These are phyloP conservation scores for Fusarium keratoplasticum DNA, from an alignment of 2,329 filamentous ascomycete species.

Conservation along the genomic window DNA sequence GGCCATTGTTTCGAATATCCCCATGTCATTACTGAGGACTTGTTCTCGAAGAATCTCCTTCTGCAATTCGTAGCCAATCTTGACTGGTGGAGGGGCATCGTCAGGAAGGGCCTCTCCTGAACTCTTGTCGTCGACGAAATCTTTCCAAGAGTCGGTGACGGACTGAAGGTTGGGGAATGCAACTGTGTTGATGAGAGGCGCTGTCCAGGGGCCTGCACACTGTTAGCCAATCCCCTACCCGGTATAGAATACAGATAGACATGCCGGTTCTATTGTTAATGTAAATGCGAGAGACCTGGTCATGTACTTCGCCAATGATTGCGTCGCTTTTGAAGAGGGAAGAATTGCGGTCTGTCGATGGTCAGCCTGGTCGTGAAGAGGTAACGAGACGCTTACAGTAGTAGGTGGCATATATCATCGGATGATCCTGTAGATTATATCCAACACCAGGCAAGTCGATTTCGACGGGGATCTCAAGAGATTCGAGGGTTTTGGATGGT, in stretches of 20 bases:
- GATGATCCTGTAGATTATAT: constrained; percentile 27
- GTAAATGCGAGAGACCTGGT: constrained; percentile 12
- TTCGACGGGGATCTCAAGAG: constrained; percentile 1
- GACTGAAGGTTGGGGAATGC: constrained; percentile 11
- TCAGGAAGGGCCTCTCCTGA: background rate
- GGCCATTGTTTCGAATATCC: constrained; percentile 24
- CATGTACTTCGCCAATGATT: constrained; percentile 14
- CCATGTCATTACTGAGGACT: constrained; percentile 9
- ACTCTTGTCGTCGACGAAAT: constrained; percentile 5
- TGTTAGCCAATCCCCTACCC: background rate
- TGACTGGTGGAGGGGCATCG: constrained; percentile 2
- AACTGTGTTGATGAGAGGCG: constrained; percentile 23
- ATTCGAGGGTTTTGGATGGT: background rate
- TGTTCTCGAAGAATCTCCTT: constrained; percentile 10
- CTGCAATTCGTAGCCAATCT: constrained; percentile 14
- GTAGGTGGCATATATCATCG: constrained; percentile 19
- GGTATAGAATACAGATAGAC: background rate
- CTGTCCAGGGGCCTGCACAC: constrained; percentile 18
- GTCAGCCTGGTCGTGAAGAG: background rate
- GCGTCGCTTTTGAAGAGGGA: constrained; percentile 16
- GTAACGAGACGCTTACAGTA: background rate
- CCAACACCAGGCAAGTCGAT: constrained; percentile 21
- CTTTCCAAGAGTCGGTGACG: constrained; percentile 3
- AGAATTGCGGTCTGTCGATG: constrained; percentile 1
- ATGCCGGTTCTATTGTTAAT: constrained; percentile 15